Conservation (phyloP, 495 filamentous ascomycete species). For the Xylaria telfairii region DNA sequence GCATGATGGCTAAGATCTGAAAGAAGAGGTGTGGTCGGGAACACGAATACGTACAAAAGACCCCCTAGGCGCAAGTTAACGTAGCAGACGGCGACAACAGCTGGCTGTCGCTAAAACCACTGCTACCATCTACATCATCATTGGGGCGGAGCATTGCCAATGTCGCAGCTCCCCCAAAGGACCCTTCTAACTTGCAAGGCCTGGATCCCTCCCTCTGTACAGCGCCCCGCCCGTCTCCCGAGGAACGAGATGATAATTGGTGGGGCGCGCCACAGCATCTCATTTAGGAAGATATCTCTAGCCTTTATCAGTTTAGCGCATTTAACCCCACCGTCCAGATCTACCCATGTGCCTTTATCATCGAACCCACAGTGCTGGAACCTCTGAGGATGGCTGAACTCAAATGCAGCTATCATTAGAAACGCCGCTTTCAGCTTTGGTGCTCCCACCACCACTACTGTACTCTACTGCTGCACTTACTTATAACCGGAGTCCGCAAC, state of each 20-base stretch:
- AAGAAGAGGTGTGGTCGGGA: not conserved
- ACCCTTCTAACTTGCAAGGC: not conserved
- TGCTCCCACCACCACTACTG: not conserved
- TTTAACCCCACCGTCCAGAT: not conserved
- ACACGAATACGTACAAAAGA: not conserved
- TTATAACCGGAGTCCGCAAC: not conserved
- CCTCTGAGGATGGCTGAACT: conserved; percentile 7
- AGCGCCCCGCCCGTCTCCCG: conserved; percentile 14
- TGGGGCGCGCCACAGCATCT: conserved; percentile 5
- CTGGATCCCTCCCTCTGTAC: not conserved
- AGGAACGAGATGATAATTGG: conserved; percentile 17
- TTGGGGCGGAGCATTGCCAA: conserved; percentile 8
- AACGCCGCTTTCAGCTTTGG: conserved; percentile 5
- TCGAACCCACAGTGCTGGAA: not conserved
- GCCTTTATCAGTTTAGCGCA: not conserved
- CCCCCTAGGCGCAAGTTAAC: no score
- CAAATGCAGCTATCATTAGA: not conserved
- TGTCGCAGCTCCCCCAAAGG: conserved; percentile 9
- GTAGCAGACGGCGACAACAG: not conserved
- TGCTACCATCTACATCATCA: conserved; percentile 6
- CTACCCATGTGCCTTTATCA: not conserved
- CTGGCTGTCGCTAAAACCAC: not conserved
- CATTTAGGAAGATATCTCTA: not conserved
- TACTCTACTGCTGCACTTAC: no score
- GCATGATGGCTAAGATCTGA: not conserved